Evolutionary conservation across 2,329 filamentous ascomycete genomes (phyloP).

Genomic region (Pseudogymnoascus destructans): DNA sequence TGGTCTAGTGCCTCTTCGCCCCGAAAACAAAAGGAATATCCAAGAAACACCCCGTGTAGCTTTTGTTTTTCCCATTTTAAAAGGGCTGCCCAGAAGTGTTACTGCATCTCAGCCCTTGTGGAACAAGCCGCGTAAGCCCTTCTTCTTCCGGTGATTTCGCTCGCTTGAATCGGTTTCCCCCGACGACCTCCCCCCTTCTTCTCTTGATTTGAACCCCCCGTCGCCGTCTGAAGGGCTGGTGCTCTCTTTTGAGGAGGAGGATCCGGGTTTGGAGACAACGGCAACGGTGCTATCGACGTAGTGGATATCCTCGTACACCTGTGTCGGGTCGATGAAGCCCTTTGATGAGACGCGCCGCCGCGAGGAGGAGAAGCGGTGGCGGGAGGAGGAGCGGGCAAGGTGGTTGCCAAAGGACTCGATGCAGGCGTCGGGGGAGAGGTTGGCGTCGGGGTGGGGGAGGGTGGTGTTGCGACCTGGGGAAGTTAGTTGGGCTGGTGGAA

Average conservation of each 20-base stretch:
- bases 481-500: not conserved
- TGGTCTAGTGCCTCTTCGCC: no score
- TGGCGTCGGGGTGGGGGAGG: conserved; percentile 47
- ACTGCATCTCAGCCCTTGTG: conserved; percentile 10
- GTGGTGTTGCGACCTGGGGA: conserved; percentile 42
- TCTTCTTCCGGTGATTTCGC: not conserved
- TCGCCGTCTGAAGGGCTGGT: conserved; percentile 12
- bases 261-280: not conserved
- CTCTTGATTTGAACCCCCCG: conserved; percentile 11
- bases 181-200: conserved; percentile 10
- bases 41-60: not conserved
- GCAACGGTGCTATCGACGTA: conserved; percentile 15
- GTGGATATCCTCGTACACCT: conserved; percentile 18
- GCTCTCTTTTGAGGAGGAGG: conserved; percentile 1
- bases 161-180: not conserved
- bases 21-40: not conserved
- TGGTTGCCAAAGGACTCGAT: conserved; percentile 43
- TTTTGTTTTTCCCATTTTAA: not conserved
- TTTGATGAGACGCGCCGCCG: conserved; percentile 12
- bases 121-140: conserved; percentile 13
- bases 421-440: conserved; percentile 41
- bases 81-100: not conserved
- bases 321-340: conserved; percentile 10
- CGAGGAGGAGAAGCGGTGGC: conserved; percentile 15
- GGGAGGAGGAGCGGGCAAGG: conserved; percentile 23